Evolutionary conservation across 2,329 filamentous ascomycete species (phyloP).

Genomic region (Colletotrichum sp.): DNA sequence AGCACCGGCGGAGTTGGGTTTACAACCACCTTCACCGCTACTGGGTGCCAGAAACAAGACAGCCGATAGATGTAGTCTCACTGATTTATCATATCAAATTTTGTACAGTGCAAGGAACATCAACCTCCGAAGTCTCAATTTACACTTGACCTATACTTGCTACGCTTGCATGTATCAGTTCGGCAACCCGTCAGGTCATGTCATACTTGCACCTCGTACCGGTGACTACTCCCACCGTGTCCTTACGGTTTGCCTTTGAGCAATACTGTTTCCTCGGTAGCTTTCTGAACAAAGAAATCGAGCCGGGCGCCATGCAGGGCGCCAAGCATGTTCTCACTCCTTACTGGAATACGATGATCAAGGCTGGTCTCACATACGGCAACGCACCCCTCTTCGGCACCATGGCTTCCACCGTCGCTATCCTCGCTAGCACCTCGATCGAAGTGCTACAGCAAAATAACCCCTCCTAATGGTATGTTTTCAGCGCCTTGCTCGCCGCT

Average conservation of each 20-base stretch:
- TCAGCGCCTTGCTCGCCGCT: too few species aligned
- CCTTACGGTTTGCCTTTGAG: background rate
- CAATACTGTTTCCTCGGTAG: background rate
- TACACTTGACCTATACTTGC: fast-evolving
- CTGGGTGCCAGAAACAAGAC: background rate
- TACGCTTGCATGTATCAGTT: too few species aligned
- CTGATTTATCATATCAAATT: fast-evolving
- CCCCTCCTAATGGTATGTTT: too few species aligned
- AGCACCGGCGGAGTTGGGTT: background rate
- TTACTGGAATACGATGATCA: background rate
- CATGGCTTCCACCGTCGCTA: too few species aligned
- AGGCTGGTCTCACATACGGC: too few species aligned
- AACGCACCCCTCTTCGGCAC: too few species aligned
- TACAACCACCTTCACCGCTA: background rate
- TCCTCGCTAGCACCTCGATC: too few species aligned
- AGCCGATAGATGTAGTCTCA: background rate
- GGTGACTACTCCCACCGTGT: background rate
- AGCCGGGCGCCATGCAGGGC: background rate
- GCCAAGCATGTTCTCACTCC: background rate
- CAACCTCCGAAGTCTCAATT: background rate
- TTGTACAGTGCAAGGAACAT: fast-evolving
- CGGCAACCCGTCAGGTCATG: background rate
- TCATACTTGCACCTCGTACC: background rate
- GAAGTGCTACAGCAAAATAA: fast-evolving
- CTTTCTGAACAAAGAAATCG: background rate